These are phyloP conservation scores for Aureobasidium leucospermi DNA, from an alignment of 2,329 filamentous ascomycete species.

Conservation along the genomic window DNA sequence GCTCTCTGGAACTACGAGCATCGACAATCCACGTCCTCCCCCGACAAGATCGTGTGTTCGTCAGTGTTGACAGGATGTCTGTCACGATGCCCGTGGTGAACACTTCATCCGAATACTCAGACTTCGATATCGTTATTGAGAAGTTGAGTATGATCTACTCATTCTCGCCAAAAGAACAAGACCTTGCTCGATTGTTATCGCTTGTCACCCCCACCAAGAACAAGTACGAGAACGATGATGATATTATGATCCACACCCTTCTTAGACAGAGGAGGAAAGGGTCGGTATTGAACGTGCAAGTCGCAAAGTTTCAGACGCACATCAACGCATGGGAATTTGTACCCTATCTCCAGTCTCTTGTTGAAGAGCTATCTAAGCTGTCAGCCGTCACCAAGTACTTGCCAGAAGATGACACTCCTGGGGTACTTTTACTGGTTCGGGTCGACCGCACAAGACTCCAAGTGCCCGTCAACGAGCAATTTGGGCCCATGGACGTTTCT, in stretches of 20 bases:
- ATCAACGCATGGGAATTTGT: slow-evolving; percentile 60
- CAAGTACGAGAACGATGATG: slow-evolving; percentile 81
- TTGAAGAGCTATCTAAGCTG: slow-evolving; percentile 71
- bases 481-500: slow-evolving; percentile 57
- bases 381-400: slow-evolving; percentile 89
- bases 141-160: slow-evolving; percentile 68
- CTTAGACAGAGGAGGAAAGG: slow-evolving; percentile 81
- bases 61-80: slow-evolving; percentile 67
- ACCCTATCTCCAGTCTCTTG: slow-evolving; percentile 60
- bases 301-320: slow-evolving; percentile 57
- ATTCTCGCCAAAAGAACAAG: slow-evolving; percentile 63
- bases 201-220: slow-evolving; percentile 88
- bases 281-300: slow-evolving; percentile 63
- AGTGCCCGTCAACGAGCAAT: slow-evolving; percentile 57
- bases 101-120: slow-evolving; percentile 40
- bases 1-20: slow-evolving; percentile 65
- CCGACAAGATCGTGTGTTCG: slow-evolving; percentile 62
- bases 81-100: slow-evolving; percentile 58
- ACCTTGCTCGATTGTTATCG: slow-evolving; percentile 73
- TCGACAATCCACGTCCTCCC: slow-evolving; percentile 76
- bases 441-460: slow-evolving; percentile 55
- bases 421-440: slow-evolving; percentile 66
- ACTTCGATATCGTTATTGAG: slow-evolving; percentile 46
- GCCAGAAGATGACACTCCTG: slow-evolving; percentile 89
- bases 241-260: slow-evolving; percentile 90